These are phyloP conservation scores for Gaeumannomyces tritici DNA, from an alignment of 2,329 filamentous ascomycete species.

Conservation along the genomic window DNA sequence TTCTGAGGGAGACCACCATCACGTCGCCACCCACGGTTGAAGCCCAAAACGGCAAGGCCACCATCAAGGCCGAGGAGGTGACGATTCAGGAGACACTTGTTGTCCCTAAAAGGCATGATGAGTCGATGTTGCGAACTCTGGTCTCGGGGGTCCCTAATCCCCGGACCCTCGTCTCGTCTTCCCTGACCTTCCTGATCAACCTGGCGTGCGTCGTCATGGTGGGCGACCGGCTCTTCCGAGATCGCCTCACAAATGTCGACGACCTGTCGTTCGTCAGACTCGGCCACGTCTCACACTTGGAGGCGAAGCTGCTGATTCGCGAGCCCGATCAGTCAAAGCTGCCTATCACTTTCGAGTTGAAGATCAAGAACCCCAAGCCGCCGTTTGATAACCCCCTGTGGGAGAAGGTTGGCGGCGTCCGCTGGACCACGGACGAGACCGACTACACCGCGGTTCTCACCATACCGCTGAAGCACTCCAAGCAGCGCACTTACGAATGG, in stretches of 20 bases:
- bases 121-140: constrained; percentile 50
- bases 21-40: background rate
- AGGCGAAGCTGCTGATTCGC: constrained; percentile 73
- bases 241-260: constrained; percentile 52
- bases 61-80: constrained; percentile 37
- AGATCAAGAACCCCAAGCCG: constrained; percentile 39
- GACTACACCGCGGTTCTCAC: constrained; percentile 72
- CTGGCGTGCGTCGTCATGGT: constrained; percentile 56
- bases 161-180: constrained; percentile 55
- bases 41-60: constrained; percentile 2
- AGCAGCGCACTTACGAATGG: constrained; percentile 75
- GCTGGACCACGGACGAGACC: constrained; percentile 61
- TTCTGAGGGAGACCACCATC: constrained; percentile 34
- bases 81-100: constrained; percentile 54
- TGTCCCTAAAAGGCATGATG: constrained; percentile 45
- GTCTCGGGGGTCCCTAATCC: constrained; percentile 69
- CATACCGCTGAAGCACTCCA: constrained; percentile 52
- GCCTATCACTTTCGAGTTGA: constrained; percentile 64
- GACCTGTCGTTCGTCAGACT: constrained; percentile 79
- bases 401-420: constrained; percentile 56
- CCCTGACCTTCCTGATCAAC: constrained; percentile 59
- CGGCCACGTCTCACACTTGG: constrained; percentile 74
- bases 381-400: constrained; percentile 50
- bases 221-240: constrained; percentile 69
- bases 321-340: constrained; percentile 70